A percentile compares a stretch with the other conserved stretches of the same genome.
Evolutionary conservation across 768 basidiomycete genomes (phyloP).

Genomic region (Neoboletus magnificus): DNA sequence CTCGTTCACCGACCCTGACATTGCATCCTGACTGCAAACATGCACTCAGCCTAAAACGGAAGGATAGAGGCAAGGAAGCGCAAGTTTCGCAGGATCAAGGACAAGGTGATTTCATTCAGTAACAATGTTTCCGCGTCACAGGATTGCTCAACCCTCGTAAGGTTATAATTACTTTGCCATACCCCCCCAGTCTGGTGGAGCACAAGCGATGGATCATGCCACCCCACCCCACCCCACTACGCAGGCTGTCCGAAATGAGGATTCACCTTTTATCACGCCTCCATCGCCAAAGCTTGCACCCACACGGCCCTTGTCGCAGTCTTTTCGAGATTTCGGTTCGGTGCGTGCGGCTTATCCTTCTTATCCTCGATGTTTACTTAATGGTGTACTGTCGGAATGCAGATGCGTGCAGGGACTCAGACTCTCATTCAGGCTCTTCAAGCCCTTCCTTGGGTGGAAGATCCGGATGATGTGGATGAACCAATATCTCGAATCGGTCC

Average conservation of each 20-base stretch:
- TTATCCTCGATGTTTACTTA: neutral
- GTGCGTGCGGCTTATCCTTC: conserved; percentile 40
- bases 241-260: conserved; percentile 34
- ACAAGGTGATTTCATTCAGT: conserved; percentile 32
- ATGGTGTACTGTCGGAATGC: conserved; percentile 8
- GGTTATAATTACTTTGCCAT: conserved; percentile 9
- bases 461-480: conserved; percentile 68
- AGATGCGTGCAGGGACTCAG: conserved; percentile 89
- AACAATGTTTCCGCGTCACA: conserved; percentile 6
- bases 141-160: conserved; percentile 12
- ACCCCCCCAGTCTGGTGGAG: conserved; percentile 22
- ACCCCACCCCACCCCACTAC: conserved; percentile 5
- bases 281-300: conserved; percentile 56
- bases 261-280: conserved; percentile 70
- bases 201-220: conserved; percentile 4
- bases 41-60: conserved; percentile 54
- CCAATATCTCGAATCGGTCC: conserved; percentile 40
- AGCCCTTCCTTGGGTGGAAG: conserved; percentile 75
- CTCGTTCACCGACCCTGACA: conserved; percentile 28
- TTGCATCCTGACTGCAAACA: conserved; percentile 43
- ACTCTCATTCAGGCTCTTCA: conserved; percentile 87
- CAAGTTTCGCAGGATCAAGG: conserved; percentile 20
- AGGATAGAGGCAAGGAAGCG: conserved; percentile 46
- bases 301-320: conserved; percentile 43
- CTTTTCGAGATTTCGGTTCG: conserved; percentile 68